Evolutionary conservation across 2,329 filamentous ascomycete species (phyloP), one percentile per base, ranked within the genome.

Genomic region (Xylaria sp.): DNA sequence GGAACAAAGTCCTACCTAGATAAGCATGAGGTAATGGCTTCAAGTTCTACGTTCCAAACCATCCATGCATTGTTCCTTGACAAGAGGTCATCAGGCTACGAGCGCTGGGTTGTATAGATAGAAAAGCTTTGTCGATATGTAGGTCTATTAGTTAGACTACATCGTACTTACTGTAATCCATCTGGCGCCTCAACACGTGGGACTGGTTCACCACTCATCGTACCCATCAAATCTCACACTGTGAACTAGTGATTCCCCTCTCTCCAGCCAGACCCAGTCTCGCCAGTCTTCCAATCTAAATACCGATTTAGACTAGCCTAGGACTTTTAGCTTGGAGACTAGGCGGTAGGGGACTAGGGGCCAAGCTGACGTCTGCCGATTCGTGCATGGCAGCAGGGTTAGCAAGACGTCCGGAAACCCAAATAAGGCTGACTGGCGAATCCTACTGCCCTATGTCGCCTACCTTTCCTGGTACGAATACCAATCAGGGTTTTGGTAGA

Each of bases 351-450:
- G n/a, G 65, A 65, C 70, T 52, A 49, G 63, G 69, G 63, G 41
- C 18, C 52, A 55, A 54, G 39, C 39, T 66, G 59, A 62, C 57
- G 54, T 64, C 59, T 68, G 60, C 63, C 62, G 66, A 63, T 58
- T 62, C 23, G 46, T 71, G 65, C 68, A 71, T 68, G 43, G 43
- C 15, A 48, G 41, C 67, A 67, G 66, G 69, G 69, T 69, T 65
- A 46, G 39, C 43, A 57, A 57, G 60, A 46, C 59, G 54, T 18
- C n/a, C 56, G 59, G 63, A 69, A 71, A 67, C 68, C 68, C 55
- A 68, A 69, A 69, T 52, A 62, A 46, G 66, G 66, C 66, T 71
- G 64, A 67, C 64, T 65, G 49, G 68, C 62, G 39, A 64, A 61
- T 67, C 58, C 49, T 33, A n/a, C 48, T 51, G 46, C 36, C 54